phyloP scores from a whole-genome alignment of 306 rosid species.

The Begonia fuchsioides region DNA sequence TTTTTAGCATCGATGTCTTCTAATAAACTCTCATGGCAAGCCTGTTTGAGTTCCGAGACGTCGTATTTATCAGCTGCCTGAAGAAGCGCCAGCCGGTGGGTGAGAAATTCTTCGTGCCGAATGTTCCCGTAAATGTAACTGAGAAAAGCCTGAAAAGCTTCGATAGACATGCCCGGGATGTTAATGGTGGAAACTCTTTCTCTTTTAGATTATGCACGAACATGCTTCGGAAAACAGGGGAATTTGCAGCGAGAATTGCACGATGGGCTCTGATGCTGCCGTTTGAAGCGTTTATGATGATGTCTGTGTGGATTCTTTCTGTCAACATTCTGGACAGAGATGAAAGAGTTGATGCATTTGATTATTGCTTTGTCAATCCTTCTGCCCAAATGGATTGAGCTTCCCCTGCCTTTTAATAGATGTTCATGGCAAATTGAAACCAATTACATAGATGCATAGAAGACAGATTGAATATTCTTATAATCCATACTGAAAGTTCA shows the following conservation, averaged over 20 bases:
- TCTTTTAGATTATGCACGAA: constrained; percentile 81
- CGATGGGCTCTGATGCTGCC: constrained; percentile 86
- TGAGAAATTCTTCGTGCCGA: constrained; percentile 54
- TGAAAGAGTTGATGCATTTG: constrained; percentile 53
- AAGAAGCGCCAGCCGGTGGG: constrained; percentile 64
- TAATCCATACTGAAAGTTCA: too few relatives aligned
- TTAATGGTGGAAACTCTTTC: constrained; percentile 65
- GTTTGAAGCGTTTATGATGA: constrained; percentile 55
- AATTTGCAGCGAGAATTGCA: constrained; percentile 80
- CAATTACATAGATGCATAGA: background rate
- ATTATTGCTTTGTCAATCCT: constrained; percentile 37
- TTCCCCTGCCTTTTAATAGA: constrained; percentile 45
- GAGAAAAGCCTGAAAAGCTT: constrained; percentile 67
- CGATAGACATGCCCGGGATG: constrained; percentile 82
- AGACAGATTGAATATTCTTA: background rate
- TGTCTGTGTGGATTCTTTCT: constrained; percentile 85
- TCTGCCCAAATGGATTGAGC: constrained; percentile 72
- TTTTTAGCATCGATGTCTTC: constrained; percentile 83
- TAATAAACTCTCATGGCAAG: constrained; percentile 81
- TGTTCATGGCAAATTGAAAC: background rate
- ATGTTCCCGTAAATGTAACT: constrained; percentile 74
- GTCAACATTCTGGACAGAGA: constrained; percentile 65
- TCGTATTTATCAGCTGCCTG: constrained; percentile 90
- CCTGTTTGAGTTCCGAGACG: constrained; percentile 65
- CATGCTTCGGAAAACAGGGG: constrained; percentile 90